These are phyloP conservation scores for Pseudocercospora vitis DNA, from an alignment of 2,329 filamentous ascomycete genomes.

Conservation along the genomic window DNA sequence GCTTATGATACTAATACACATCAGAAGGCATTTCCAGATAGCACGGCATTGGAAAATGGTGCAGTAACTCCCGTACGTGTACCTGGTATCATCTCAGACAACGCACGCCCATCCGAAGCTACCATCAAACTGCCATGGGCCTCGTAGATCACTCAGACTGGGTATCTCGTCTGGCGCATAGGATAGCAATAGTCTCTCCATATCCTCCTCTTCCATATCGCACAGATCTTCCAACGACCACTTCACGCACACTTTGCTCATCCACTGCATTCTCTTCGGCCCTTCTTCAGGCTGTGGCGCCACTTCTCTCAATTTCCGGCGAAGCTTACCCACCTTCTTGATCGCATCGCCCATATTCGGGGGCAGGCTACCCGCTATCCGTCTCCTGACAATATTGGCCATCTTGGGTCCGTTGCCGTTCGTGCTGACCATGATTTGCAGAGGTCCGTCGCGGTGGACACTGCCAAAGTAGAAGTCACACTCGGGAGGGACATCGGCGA, in stretches of 20 bases:
- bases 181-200: constrained; percentile 77
- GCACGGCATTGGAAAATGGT: no score
- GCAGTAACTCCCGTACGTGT: not conserved
- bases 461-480: constrained; percentile 99
- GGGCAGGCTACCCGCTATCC: constrained; percentile 76
- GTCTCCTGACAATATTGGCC: constrained; percentile 78
- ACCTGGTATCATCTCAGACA: constrained; percentile 21
- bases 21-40: no score
- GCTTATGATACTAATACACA: no score
- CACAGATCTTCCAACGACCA: constrained; percentile 85
- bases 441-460: constrained; percentile 87
- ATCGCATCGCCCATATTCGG: constrained; percentile 81
- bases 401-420: constrained; percentile 94
- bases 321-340: constrained; percentile 74
- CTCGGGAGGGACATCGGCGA: constrained; percentile 92
- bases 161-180: constrained; percentile 57
- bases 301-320: constrained; percentile 73
- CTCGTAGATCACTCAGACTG: constrained; percentile 45
- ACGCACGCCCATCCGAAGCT: constrained; percentile 47
- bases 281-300: constrained; percentile 73
- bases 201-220: constrained; percentile 74
- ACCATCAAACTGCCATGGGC: constrained; percentile 46
- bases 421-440: constrained; percentile 98
- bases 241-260: constrained; percentile 84
- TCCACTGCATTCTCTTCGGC: constrained; percentile 90